A percentile compares a stretch with the other conserved stretches of the same genome.
Evolutionary conservation across 176 grass and related monocot species (phyloP).

Genomic region (Cenchrus purpureus): DNA sequence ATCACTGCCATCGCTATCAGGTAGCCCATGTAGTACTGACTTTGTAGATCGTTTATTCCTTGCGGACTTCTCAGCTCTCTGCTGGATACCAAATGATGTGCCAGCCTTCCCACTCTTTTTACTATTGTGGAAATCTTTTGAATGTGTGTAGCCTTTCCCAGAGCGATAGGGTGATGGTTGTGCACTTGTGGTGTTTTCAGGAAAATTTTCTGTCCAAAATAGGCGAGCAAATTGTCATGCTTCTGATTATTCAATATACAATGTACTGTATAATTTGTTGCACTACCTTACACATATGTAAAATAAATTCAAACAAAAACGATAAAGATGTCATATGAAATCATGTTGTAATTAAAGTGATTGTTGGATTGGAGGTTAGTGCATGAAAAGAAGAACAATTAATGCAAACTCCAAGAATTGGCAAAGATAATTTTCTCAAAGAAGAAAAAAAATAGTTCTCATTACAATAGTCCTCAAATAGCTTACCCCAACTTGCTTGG

Average conservation of each 20-base stretch:
- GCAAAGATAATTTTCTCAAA: background rate
- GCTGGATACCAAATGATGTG: constrained; percentile 26
- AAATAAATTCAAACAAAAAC: constrained; percentile 9
- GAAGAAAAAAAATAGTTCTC: background rate
- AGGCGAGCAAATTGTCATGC: constrained; percentile 14
- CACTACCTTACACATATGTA: background rate
- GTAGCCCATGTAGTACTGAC: constrained; percentile 45
- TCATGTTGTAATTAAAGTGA: background rate
- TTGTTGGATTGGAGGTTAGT: background rate
- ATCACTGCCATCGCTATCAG: constrained; percentile 64
- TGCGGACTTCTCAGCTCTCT: constrained; percentile 50
- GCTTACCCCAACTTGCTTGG: background rate
- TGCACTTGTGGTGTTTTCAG: constrained; percentile 40
- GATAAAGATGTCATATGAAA: background rate
- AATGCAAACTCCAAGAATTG: background rate
- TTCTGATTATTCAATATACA: constrained; percentile 12
- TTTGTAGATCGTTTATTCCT: constrained; percentile 14
- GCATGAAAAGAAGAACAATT: background rate
- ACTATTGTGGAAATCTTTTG: constrained; percentile 31
- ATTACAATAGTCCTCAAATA: background rate
- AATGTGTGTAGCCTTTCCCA: constrained; percentile 44
- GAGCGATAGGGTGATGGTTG: constrained; percentile 50
- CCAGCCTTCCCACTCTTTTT: constrained; percentile 37
- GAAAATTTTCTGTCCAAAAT: constrained; percentile 50
- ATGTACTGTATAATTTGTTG: background rate